Conservation (phyloP, 441 rosid species). For the Geranium incanum region DNA sequence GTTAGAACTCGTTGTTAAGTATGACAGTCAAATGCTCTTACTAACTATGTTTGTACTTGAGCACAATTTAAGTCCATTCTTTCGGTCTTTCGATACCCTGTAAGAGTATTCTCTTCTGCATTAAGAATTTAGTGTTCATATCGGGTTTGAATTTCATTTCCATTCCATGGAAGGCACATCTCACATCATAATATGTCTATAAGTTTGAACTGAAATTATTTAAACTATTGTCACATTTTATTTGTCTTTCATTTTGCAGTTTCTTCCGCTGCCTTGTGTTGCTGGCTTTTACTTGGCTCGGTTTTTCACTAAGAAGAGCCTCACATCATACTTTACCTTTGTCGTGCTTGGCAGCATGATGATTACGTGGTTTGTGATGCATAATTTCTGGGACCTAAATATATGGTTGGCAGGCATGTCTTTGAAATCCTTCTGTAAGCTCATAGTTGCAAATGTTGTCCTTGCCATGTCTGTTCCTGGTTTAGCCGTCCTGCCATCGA, state of each 20-base stretch:
- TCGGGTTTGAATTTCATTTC: no score
- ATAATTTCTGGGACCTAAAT: slow-evolving; percentile 94
- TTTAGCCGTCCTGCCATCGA: slow-evolving; percentile 77
- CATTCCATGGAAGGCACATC: no score
- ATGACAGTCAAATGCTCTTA: no score
- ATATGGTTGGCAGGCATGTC: slow-evolving; percentile 99
- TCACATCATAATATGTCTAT: no score
- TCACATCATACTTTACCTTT: slow-evolving; percentile 82
- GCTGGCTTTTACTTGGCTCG: slow-evolving; percentile 94
- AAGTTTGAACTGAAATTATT: no score
- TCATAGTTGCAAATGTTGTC: slow-evolving; percentile 66
- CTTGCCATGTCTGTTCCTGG: slow-evolving; percentile 87
- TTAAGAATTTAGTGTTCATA: no score
- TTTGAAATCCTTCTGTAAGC: slow-evolving; percentile 78
- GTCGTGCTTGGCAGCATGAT: slow-evolving; percentile 87
- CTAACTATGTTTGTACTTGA: no score
- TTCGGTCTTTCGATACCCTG: no score
- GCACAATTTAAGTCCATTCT: no score
- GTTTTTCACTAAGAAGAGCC: slow-evolving; percentile 76
- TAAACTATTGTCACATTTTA: no score
- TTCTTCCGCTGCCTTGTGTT: slow-evolving; percentile 76
- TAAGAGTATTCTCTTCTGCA: no score
- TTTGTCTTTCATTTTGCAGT: slow-evolving; percentile 43
- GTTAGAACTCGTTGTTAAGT: no score
- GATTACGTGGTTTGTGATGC: slow-evolving; percentile 84